Evolutionary conservation across 148 eudicot species (phyloP).

Genomic region (Rhododendron molle): DNA sequence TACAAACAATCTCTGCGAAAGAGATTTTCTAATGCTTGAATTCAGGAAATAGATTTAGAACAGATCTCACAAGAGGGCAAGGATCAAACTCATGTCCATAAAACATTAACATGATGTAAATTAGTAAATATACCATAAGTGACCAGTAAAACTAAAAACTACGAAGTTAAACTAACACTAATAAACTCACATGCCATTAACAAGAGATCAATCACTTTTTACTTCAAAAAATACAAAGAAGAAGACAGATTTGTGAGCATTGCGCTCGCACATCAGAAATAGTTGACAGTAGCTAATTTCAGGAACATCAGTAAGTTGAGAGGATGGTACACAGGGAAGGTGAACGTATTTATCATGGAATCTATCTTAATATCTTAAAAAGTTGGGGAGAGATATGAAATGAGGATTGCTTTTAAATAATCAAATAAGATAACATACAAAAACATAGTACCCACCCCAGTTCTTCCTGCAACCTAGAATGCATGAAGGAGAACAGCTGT

Average conservation of each 20-base stretch:
- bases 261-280: not conserved
- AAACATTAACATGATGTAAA: not conserved
- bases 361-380: not conserved
- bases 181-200: not conserved
- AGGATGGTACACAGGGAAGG: slow-evolving; percentile 1
- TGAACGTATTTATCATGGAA: not conserved
- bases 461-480: slow-evolving; percentile 92
- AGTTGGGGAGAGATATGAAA: slow-evolving; percentile 2
- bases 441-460: slow-evolving; percentile 57
- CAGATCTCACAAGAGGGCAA: not conserved
- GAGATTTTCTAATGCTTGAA: not conserved
- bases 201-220: not conserved
- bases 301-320: not conserved
- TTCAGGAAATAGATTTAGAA: not conserved
- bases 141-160: not conserved
- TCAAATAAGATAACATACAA: not conserved
- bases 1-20: not conserved
- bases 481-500: slow-evolving; percentile 91
- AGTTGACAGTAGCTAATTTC: not conserved
- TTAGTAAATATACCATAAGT: not conserved
- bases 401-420: not conserved
- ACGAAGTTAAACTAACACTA: not conserved
- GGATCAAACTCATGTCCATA: not conserved
- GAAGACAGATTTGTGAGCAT: not conserved
- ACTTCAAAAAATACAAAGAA: not conserved